Base-by-base conservation (phyloP, 2,329 filamentous ascomycete genomes). In the Elsinoe ampelina region DNA sequence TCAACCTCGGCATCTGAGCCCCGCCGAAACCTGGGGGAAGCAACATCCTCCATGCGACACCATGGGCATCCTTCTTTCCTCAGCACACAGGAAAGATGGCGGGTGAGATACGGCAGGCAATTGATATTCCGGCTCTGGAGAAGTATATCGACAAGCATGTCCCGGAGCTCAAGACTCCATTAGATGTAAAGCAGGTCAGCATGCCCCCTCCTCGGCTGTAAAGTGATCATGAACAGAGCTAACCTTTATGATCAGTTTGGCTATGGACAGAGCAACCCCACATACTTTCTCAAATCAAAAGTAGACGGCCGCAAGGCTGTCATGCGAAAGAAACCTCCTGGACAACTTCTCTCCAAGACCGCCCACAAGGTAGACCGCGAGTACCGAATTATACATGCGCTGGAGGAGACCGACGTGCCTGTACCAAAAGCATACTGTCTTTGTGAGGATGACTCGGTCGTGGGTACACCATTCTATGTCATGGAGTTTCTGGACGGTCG, bases 351-450 rank as follows among this genome's bases (percentile, higher is more conserved):
- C 51, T 95, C 89, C 65, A 89, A 90, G 75, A 92, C 92, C 1
- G 93, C 93, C 8, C 93, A 98, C 76, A 87, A 92, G 71, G 92
- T 98, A 66, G 93, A 98, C 75, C 87, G 93, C 65, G 93, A 98
- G 73, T 93, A 93, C 75, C 84, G 86, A 66, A 87, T 97, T 67
- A 87, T 97, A 67, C 83, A 88, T 68, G 91, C 92, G 2, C 79
- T 97, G 32, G 82, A 83, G 61, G 75, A 73, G 55, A 95, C 89
- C 17, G 83, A 88, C 68, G 90, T 97, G 7, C 88, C 91, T 0
- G 89, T 95, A 0, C 93, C 93, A 3, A 85, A 81, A 69, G 82
- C 89, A 10, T 86, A 89, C 70, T 86, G 85, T 66, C 80, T 97
- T 15, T 98, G 93, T 73, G 86, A 95, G 71, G 91, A 97, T 72